Conservation (phyloP, 2,329 filamentous ascomycete genomes). For the Aureobasidium leucospermi region DNA sequence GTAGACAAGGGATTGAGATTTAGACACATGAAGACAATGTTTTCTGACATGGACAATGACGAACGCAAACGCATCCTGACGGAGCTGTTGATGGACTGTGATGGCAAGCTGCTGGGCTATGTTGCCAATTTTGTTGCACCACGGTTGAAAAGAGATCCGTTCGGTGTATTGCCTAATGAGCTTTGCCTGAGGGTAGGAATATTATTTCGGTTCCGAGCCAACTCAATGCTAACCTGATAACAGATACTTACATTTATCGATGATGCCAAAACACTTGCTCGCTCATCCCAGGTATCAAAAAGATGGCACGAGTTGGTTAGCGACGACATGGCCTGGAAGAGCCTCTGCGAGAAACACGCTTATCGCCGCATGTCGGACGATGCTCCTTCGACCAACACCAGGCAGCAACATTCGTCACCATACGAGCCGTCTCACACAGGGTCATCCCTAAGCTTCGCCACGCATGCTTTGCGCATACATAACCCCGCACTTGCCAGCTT, state of each 20-base stretch:
- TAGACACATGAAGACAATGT: conserved; percentile 70
- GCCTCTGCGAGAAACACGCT: conserved; percentile 90
- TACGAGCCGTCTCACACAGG: conserved; percentile 16
- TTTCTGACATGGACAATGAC: conserved; percentile 66
- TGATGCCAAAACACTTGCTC: conserved; percentile 85
- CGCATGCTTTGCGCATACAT: conserved; percentile 5
- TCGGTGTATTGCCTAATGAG: conserved; percentile 85
- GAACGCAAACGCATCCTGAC: conserved; percentile 77
- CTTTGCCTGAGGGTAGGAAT: conserved; percentile 69
- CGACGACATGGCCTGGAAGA: conserved; percentile 98
- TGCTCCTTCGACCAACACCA: conserved; percentile 10
- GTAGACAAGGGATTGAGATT: conserved; percentile 37
- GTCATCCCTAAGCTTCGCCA: conserved; percentile 7
- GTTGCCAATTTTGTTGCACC: conserved; percentile 95
- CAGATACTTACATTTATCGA: conserved; percentile 95
- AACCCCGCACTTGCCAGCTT: conserved; percentile 21
- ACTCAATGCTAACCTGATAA: conserved; percentile 8
- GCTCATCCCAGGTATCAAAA: conserved; percentile 91
- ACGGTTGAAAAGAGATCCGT: conserved; percentile 90
- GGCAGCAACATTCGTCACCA: conserved; percentile 19
- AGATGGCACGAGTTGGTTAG: conserved; percentile 89
- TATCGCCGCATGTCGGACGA: conserved; percentile 56
- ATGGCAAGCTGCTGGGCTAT: conserved; percentile 90
- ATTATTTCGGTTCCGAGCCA: not conserved
- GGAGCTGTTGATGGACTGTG: conserved; percentile 87